Evolutionary conservation across 106 monocot species (phyloP), one percentile per base, ranked within the genome.

Genomic region (Dendrobium chrysotoxum): DNA sequence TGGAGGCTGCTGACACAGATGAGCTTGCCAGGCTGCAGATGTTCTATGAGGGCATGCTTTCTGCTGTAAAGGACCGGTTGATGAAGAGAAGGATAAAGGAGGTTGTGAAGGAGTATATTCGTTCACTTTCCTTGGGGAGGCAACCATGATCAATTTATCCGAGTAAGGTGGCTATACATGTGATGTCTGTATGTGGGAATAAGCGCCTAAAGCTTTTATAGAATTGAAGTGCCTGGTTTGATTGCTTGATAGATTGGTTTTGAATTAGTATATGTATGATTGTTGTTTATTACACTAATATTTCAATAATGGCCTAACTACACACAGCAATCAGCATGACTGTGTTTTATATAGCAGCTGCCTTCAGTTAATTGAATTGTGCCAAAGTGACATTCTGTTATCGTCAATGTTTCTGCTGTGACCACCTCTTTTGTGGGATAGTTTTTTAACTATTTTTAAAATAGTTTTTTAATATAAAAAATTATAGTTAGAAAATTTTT

Each of bases 11-110:
- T 0, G 92, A 92, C 41, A 78, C 41, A 38, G 90, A 88, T 13
- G 94, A 90, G 77, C 90, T 95, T 55, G 75, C 53, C 68, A 78
- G 90, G 17, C 47, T 95, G 86, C 90, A 91, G 77, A 83, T 83
- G 81, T 95, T 95, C 77, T 90, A 95, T 46, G 81, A 85, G 5
- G 79, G 85, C 26, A 85, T 95, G 91, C 86, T 88, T 83, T 79
- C 79, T 15, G 80, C 44, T 67, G 91, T 92, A 55, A 92, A 95
- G 80, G 92, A 95, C 38, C 88, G 85, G 79, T 68, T 88, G 64
- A 79, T 95, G 86, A 89, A 83, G 86, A 88, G 91, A 58, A 88
- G 87, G 40, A 83, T 95, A 11, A 80, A 83, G 42, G 83, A 90
- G 44, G 80, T 88, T 74, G 94, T 95, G 3, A 83, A 85, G 44